A percentile compares a stretch with the other conserved stretches of the same genome.
Conservation (phyloP, 2,329 filamentous ascomycete species). For the Ophiostoma angusticollis region DNA sequence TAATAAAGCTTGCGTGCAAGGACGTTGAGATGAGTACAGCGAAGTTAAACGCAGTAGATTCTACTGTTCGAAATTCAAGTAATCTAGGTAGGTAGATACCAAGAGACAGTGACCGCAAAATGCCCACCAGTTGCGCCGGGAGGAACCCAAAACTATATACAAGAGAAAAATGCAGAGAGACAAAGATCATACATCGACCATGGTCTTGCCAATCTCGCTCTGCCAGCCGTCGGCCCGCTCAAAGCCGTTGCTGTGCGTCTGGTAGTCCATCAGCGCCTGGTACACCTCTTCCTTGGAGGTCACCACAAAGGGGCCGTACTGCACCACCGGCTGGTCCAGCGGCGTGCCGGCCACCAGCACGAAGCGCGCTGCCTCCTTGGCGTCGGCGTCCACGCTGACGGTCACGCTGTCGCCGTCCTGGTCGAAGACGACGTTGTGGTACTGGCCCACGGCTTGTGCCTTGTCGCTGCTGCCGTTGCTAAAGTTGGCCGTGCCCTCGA, state of each 20-base stretch:
- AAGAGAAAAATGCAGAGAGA: neutral
- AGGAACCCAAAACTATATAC: neutral
- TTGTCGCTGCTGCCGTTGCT: slow-evolving; percentile 35
- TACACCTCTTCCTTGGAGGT: slow-evolving; percentile 59
- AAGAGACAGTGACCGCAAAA: too few species aligned
- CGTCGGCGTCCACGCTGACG: slow-evolving; percentile 53
- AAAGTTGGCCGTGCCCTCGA: slow-evolving; percentile 60
- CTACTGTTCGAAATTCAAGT: too few species aligned
- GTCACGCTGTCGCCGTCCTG: slow-evolving; percentile 64
- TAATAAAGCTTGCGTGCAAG: too few species aligned
- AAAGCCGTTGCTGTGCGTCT: slow-evolving; percentile 62
- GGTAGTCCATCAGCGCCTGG: slow-evolving; percentile 65
- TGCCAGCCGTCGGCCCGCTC: slow-evolving; percentile 68
- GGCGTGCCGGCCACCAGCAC: slow-evolving; percentile 69
- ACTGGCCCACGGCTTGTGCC: slow-evolving; percentile 44
- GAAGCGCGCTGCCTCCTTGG: slow-evolving; percentile 44
- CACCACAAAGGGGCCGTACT: slow-evolving; percentile 79
- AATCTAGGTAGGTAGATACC: too few species aligned
- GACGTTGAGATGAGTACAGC: too few species aligned
- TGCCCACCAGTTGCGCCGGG: too few species aligned
- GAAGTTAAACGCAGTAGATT: too few species aligned
- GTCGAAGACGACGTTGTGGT: slow-evolving; percentile 83
- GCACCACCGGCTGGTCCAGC: slow-evolving; percentile 65
- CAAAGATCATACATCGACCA: slow-evolving; percentile 27
- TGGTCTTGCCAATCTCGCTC: slow-evolving; percentile 75